Conservation (phyloP, 345 rosid genomes). For the Dipteronia dyeriana region DNA sequence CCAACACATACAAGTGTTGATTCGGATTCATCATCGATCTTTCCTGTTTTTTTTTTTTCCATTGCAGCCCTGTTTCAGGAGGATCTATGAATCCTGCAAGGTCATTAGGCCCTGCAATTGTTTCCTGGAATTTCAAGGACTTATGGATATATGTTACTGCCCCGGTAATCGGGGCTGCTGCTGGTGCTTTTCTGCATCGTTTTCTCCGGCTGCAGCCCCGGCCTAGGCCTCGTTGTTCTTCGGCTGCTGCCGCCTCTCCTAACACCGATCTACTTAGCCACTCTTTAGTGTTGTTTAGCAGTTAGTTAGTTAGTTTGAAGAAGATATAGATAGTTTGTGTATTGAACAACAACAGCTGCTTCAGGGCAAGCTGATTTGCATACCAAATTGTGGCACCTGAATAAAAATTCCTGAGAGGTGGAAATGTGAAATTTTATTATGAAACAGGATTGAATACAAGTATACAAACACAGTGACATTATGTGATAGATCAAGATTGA, state of each 20-base stretch:
- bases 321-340: neutral
- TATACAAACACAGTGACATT: too few relatives aligned
- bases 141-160: constrained; percentile 83
- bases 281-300: constrained; percentile 18
- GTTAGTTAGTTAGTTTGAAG: neutral
- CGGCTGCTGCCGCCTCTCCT: constrained; percentile 39
- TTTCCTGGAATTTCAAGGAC: constrained; percentile 61
- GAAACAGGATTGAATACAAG: neutral
- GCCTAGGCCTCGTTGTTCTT: constrained; percentile 9
- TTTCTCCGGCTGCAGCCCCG: constrained; percentile 38
- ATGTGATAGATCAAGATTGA: too few relatives aligned
- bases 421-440: neutral
- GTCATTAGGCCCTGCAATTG: constrained; percentile 88
- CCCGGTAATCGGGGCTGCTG: constrained; percentile 64
- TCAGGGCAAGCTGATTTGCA: neutral
- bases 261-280: constrained; percentile 25
- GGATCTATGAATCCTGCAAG: constrained; percentile 95
- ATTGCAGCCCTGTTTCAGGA: constrained; percentile 78
- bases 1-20: neutral
- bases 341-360: neutral
- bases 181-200: constrained; percentile 53
- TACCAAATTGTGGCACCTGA: neutral
- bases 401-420: neutral
- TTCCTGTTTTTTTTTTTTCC: neutral
- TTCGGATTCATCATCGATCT: too few relatives aligned